These are phyloP conservation scores for Chaetomium sp. DNA, from an alignment of 2,329 filamentous ascomycete species.

Conservation along the genomic window DNA sequence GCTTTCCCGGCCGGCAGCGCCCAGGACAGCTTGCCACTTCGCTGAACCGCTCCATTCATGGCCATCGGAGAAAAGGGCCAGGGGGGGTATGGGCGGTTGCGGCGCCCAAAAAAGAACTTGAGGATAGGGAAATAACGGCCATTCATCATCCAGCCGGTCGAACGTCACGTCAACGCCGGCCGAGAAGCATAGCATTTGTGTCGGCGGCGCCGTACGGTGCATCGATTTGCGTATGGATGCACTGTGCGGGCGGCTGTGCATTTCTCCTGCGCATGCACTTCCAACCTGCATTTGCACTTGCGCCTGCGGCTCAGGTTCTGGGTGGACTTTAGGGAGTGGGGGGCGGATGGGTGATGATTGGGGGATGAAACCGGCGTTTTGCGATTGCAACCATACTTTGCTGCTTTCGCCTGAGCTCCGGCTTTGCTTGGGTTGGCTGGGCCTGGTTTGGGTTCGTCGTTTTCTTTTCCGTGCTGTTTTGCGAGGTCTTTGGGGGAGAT, in stretches of 20 bases:
- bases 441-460: background rate
- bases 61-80: background rate
- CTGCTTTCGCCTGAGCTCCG: conserved; percentile 6
- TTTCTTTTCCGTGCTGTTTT: background rate
- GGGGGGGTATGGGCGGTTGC: background rate
- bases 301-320: background rate
- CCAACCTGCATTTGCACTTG: background rate
- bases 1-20: conserved; percentile 4
- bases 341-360: background rate
- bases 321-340: background rate
- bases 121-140: background rate
- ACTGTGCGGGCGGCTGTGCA: background rate
- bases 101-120: conserved; percentile 1
- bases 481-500: background rate
- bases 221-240: too few species aligned
- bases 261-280: background rate
- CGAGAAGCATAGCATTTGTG: too few species aligned
- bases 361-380: conserved; percentile 1
- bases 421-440: background rate
- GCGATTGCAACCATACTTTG: background rate
- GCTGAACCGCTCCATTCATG: background rate
- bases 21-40: background rate
- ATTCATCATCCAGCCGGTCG: background rate
- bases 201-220: too few species aligned
- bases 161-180: background rate